Base-by-base conservation (phyloP, 2,329 filamentous ascomycete genomes). In the Colletotrichum cereale region DNA sequence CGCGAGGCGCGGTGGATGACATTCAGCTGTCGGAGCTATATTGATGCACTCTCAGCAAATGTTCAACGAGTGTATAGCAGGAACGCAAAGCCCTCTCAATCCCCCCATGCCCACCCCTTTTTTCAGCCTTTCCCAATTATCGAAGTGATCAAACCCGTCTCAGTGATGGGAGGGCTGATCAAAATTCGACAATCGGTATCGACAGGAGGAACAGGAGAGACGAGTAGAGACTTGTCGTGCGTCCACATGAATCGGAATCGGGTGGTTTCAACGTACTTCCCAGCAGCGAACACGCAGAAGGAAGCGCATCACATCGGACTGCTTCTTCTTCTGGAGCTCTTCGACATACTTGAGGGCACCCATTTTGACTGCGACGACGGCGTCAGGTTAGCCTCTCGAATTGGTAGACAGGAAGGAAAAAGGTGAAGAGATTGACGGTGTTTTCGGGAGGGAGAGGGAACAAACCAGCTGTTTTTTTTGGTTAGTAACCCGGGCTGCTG, bases 301-400 rank as follows among this genome's bases (percentile, higher is more conserved):
- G 92, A 99, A 99, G 90, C 95, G 95, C 90, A 98, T 94, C 84
- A 99, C 93, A 91, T 99, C 96, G 86, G 94, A 97, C 93, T 99
- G 96, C 95, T 99, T 99, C 94, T 97, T 98, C 95, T 99, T 98
- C 88, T 98, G 95, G 90, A 99, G 93, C 92, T 99, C 96, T 92
- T 99, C 97, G 89, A 99, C 94, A 90, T 97, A 99, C 90, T 99
- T 99, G 87, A 98, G 94, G 90, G 96, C 96, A 93, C 96, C 96
- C 96, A 98, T 98, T 91, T 96, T 90, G 84, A 82, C 87, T 89
- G 78, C 79, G 74, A 62, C 36, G 62, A 55, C 58, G 36, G 67
- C 62, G 29, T 58, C 62, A 61, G 26, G 74, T 78, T 73, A 79
- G 77, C 75, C 66, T 50, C 42, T 58, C 48, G 50, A 44, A 38